Evolutionary conservation across 176 grass and related monocot genomes (phyloP).

Genomic region (Pontederia crassipes): DNA sequence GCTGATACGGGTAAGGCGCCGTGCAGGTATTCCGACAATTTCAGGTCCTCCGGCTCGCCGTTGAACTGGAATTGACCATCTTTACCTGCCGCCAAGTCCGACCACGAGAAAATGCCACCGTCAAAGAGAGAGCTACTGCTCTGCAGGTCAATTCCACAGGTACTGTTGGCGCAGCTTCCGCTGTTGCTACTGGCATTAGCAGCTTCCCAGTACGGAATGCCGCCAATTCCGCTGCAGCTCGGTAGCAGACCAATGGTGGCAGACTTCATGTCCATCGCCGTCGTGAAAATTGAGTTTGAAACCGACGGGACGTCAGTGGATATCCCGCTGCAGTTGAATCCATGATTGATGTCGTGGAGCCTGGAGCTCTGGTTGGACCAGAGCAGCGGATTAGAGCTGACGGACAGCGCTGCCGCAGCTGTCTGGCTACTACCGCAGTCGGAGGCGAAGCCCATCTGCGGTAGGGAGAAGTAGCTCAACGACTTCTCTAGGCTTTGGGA

Average conservation of each 20-base stretch:
- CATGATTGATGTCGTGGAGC: background rate
- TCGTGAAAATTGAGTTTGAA: slow-evolving; percentile 1
- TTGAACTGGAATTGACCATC: slow-evolving; percentile 1
- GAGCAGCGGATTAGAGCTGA: background rate
- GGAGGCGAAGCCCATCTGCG: background rate
- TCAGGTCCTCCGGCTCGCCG: slow-evolving; percentile 21
- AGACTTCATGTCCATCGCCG: background rate
- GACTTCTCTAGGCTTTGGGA: background rate
- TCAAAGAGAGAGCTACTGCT: slow-evolving; percentile 9
- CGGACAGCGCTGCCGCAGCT: background rate
- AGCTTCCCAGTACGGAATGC: slow-evolving; percentile 12
- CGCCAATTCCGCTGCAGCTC: background rate
- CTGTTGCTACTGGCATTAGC: background rate
- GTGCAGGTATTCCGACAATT: slow-evolving; percentile 28
- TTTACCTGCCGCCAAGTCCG: slow-evolving; percentile 13
- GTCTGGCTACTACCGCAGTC: background rate
- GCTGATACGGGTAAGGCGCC: slow-evolving; percentile 22
- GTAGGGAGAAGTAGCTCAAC: background rate
- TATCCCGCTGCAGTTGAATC: background rate
- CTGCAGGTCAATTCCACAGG: slow-evolving; percentile 7
- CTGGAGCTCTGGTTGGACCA: background rate
- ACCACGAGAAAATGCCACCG: slow-evolving; percentile 25
- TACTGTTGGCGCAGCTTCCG: slow-evolving; percentile 5
- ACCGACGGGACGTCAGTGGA: background rate
- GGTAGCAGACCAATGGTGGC: too few species aligned